phyloP scores from a whole-genome alignment of 306 rosid genomes.

The Acacia melanoxylon region DNA sequence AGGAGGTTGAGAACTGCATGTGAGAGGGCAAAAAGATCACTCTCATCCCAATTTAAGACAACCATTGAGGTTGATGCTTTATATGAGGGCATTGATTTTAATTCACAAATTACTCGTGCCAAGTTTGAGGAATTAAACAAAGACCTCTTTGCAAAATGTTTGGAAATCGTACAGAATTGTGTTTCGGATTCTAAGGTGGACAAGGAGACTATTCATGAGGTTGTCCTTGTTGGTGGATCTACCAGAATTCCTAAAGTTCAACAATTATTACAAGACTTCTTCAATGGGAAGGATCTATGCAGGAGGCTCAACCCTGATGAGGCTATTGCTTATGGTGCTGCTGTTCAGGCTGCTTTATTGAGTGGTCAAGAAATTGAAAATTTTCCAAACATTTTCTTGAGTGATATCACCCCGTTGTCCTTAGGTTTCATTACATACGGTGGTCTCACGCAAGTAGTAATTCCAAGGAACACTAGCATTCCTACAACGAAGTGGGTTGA shows the following conservation, averaged over 20 bases:
- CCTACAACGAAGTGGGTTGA: constrained; percentile 37
- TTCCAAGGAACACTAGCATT: constrained; percentile 69
- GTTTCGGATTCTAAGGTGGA: background rate
- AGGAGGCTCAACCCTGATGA: background rate
- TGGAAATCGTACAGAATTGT: background rate
- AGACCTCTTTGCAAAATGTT: background rate
- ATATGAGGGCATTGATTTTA: background rate
- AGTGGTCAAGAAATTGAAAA: background rate
- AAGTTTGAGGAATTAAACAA: background rate
- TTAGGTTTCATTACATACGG: constrained; percentile 56
- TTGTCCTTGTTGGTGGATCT: background rate
- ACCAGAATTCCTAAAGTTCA: background rate
- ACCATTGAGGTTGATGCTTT: background rate
- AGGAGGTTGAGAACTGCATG: constrained; percentile 3
- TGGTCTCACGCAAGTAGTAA: constrained; percentile 65
- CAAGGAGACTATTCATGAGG: background rate
- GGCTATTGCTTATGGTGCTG: background rate
- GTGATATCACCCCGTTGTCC: constrained; percentile 55
- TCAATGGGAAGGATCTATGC: background rate
- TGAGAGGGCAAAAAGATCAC: background rate
- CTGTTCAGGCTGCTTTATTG: background rate
- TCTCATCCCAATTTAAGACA: background rate
- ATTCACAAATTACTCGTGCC: background rate
- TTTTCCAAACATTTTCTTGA: background rate
- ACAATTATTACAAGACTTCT: background rate